A percentile compares a stretch with the other conserved stretches of the same genome.
Conservation (phyloP, 1,284 basidiomycete genomes). For the Ceratobasidium sp. region DNA sequence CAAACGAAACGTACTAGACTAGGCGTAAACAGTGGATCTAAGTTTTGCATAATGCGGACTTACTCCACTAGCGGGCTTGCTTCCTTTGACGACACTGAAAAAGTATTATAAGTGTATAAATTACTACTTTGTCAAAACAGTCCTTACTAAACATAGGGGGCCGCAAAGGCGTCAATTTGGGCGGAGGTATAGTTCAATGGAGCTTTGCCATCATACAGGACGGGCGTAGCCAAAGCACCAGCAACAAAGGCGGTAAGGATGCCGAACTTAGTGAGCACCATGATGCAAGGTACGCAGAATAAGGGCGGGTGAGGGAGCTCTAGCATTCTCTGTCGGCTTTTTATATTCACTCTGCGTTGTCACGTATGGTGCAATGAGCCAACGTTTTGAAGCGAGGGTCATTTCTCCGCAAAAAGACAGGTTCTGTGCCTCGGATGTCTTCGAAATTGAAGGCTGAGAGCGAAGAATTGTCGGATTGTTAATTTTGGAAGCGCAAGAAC, state of each 20-base stretch:
- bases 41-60: conserved; percentile 48
- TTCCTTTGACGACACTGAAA: conserved; percentile 67
- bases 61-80: conserved; percentile 65
- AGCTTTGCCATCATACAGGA: conserved; percentile 71
- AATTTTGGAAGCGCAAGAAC: not conserved
- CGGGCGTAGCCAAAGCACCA: conserved; percentile 56
- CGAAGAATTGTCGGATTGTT: conserved; percentile 27
- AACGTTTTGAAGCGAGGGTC: not conserved
- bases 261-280: conserved; percentile 2
- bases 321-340: not conserved
- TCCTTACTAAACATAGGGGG: conserved; percentile 69
- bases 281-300: not conserved
- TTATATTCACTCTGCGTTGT: not conserved
- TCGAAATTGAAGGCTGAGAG: conserved; percentile 5
- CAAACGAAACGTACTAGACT: conserved; percentile 65
- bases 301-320: not conserved
- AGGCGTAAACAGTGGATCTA: conserved; percentile 8
- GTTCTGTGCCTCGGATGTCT: not conserved
- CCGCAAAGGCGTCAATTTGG: conserved; percentile 64
- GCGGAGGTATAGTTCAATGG: conserved; percentile 61
- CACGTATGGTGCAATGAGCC: not conserved
- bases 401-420: conserved; percentile 9
- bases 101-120: conserved; percentile 26
- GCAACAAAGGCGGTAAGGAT: conserved; percentile 29
- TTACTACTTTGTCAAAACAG: not conserved